Conservation (phyloP, 1,284 basidiomycete genomes). For the Puccinia polysora region DNA sequence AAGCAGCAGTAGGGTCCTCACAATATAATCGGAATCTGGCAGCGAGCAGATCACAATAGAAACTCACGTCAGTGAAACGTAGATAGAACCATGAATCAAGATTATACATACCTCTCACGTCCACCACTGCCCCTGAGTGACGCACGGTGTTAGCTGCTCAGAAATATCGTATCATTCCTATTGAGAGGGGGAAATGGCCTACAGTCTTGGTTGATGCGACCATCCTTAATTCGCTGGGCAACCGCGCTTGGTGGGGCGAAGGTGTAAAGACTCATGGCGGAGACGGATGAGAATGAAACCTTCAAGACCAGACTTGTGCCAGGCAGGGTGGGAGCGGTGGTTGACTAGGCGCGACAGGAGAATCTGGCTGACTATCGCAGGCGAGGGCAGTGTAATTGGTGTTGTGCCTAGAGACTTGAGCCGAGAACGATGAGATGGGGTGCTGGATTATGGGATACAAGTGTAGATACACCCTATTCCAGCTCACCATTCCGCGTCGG, state of each 20-base stretch:
- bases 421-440: no score
- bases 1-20: neutral
- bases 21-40: constrained; percentile 27
- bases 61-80: neutral
- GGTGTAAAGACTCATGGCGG: constrained; percentile 37
- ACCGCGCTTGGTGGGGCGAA: neutral
- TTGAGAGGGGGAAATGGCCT: neutral
- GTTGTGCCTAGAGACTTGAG: no score
- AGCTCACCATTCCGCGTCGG: no score
- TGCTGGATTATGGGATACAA: no score
- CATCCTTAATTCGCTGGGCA: constrained; percentile 17
- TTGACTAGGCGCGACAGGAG: no score
- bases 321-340: no score
- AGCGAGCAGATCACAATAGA: neutral
- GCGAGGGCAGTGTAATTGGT: no score
- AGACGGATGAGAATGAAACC: no score
- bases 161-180: no score
- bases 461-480: no score
- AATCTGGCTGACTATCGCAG: no score
- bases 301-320: no score
- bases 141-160: neutral
- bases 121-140: constrained; percentile 33
- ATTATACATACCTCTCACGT: constrained; percentile 32
- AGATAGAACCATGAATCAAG: neutral
- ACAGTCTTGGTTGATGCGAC: constrained; percentile 23